These are phyloP conservation scores for Beta vulgaris DNA, from an alignment of 148 eudicot genomes.

Conservation along the genomic window DNA sequence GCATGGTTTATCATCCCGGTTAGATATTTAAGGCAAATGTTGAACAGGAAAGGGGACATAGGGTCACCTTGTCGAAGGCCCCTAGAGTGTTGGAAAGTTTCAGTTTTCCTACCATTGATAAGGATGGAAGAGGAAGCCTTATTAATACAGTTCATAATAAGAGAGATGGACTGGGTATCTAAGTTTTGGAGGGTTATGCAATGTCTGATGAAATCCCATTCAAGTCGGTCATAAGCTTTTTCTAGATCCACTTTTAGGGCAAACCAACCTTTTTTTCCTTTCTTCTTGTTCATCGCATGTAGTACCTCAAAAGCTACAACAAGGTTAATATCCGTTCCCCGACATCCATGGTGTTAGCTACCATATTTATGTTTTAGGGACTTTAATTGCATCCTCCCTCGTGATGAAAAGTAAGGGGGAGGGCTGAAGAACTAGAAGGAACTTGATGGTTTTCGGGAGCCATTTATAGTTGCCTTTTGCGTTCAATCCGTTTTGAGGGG, in stretches of 20 bases:
- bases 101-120: background rate
- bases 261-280: background rate
- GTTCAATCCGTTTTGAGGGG: too few species aligned
- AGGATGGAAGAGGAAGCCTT: background rate
- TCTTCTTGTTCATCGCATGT: background rate
- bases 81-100: background rate
- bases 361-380: too few species aligned
- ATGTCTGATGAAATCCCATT: background rate
- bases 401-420: too few species aligned
- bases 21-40: background rate
- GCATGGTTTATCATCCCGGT: background rate
- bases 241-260: background rate
- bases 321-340: background rate
- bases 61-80: conserved; percentile 11
- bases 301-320: background rate
- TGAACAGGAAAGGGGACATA: conserved; percentile 7
- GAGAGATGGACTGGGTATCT: background rate
- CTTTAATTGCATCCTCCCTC: too few species aligned
- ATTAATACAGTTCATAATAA: background rate
- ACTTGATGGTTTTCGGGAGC: too few species aligned
- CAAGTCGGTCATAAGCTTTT: background rate
- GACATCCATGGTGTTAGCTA: too few species aligned
- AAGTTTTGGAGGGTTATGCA: background rate
- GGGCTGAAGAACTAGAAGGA: too few species aligned
- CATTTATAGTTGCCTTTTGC: too few species aligned